Conservation (phyloP, 2,329 filamentous ascomycete genomes). For the Trichophyton equinum region DNA sequence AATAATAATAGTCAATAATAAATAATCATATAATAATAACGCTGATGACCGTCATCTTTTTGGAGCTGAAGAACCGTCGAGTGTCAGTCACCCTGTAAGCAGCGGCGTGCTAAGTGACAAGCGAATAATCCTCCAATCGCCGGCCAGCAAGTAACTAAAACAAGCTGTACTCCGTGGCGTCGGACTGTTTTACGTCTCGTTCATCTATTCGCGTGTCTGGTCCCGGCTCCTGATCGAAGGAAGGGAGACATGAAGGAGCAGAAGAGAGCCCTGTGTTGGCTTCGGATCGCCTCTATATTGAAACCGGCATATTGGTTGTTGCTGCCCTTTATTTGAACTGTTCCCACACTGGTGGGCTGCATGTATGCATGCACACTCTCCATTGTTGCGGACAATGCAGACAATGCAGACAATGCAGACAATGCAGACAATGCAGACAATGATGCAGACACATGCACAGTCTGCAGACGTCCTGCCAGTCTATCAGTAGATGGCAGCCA, state of each 20-base stretch:
- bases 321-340: too few relatives aligned
- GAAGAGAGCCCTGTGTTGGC: neutral
- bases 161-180: neutral
- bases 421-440: neutral
- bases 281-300: neutral
- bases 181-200: neutral
- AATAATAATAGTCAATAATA: neutral
- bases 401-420: neutral
- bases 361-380: too few relatives aligned
- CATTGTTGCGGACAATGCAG: neutral
- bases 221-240: neutral
- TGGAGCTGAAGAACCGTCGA: neutral
- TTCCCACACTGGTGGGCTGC: too few relatives aligned
- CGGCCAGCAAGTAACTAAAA: neutral
- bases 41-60: neutral
- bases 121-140: neutral
- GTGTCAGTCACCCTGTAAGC: neutral
- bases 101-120: neutral
- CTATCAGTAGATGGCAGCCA: neutral
- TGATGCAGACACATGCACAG: neutral
- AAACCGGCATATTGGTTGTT: too few relatives aligned
- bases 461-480: neutral
- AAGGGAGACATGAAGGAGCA: neutral
- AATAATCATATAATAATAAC: neutral
- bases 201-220: slow-evolving; percentile 2